Percentiles rank a stretch among this genome's conserved stretches.
phyloP scores from a whole-genome alignment of 1,139 yeast species.

The Nematodospora anomalae region DNA sequence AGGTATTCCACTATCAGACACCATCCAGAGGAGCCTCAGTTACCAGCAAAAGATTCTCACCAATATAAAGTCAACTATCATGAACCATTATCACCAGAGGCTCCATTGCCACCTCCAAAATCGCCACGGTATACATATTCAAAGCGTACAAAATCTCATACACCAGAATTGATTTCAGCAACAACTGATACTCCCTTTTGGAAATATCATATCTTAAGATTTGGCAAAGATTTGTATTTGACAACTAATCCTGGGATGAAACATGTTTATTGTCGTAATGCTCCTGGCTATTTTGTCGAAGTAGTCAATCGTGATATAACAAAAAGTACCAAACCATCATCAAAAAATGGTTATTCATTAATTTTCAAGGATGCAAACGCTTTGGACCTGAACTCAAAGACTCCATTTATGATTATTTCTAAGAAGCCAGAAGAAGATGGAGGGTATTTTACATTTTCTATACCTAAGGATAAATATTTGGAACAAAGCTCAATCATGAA shows the following conservation, averaged over 20 bases:
- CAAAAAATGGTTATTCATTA: constrained; percentile 30
- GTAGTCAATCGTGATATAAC: constrained; percentile 23
- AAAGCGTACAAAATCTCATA: background rate
- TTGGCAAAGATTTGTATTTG: constrained; percentile 51
- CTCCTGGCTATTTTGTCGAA: constrained; percentile 56
- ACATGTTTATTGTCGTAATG: constrained; percentile 55
- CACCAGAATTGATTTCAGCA: constrained; percentile 2
- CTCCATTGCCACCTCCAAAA: constrained; percentile 4
- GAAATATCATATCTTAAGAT: constrained; percentile 58
- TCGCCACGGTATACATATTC: constrained; percentile 2
- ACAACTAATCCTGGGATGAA: constrained; percentile 60
- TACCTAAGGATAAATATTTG: constrained; percentile 13
- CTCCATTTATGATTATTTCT: constrained; percentile 33
- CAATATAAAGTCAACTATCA: background rate
- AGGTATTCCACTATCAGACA: constrained; percentile 1
- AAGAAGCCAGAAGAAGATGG: constrained; percentile 29
- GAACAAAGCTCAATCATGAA: constrained; percentile 8
- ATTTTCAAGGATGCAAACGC: constrained; percentile 33
- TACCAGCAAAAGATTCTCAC: background rate
- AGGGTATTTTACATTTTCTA: constrained; percentile 31
- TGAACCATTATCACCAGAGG: constrained; percentile 1
- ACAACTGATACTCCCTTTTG: constrained; percentile 41
- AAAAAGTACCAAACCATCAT: constrained; percentile 8
- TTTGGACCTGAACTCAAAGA: constrained; percentile 21
- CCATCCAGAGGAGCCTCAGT: background rate